Evolutionary conservation across 768 basidiomycete species (phyloP).

Genomic region (Mycena albidolilacea): DNA sequence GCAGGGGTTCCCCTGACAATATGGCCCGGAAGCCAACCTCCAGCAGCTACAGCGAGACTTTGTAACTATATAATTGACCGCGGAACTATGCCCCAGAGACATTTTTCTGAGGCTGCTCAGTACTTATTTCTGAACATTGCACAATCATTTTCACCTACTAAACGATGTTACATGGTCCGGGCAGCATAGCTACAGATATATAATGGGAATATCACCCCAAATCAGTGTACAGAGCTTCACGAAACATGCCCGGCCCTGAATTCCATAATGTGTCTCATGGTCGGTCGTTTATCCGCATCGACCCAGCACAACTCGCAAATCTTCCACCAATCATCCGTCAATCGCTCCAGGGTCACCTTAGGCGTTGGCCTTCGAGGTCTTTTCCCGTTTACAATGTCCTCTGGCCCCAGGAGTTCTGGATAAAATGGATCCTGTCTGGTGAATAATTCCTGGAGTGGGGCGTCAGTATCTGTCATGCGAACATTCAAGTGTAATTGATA

Average conservation of each 20-base stretch:
- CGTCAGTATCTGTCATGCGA: neutral
- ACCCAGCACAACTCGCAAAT: slow-evolving; percentile 7
- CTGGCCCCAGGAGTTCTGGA: neutral
- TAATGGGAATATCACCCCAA: too few species aligned
- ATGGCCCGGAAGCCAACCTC: too few species aligned
- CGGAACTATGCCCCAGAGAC: neutral
- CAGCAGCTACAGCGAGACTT: neutral
- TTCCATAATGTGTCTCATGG: neutral
- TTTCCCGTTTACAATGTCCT: neutral
- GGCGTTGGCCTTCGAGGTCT: slow-evolving; percentile 5
- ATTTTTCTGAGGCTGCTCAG: neutral
- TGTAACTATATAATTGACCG: neutral
- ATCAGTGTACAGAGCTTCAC: too few species aligned
- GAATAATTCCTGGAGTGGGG: slow-evolving; percentile 5
- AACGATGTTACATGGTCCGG: too few species aligned
- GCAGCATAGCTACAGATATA: too few species aligned
- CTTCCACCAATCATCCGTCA: slow-evolving; percentile 18
- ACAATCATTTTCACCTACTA: too few species aligned
- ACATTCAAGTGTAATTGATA: neutral
- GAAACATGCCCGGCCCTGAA: too few species aligned
- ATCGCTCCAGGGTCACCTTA: slow-evolving; percentile 2
- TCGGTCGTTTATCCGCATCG: slow-evolving; percentile 1
- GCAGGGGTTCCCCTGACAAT: too few species aligned
- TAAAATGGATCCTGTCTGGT: slow-evolving; percentile 6
- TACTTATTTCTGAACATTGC: too few species aligned